Evolutionary conservation across 306 rosid genomes (phyloP).

Genomic region (Leucaena leucocephala): DNA sequence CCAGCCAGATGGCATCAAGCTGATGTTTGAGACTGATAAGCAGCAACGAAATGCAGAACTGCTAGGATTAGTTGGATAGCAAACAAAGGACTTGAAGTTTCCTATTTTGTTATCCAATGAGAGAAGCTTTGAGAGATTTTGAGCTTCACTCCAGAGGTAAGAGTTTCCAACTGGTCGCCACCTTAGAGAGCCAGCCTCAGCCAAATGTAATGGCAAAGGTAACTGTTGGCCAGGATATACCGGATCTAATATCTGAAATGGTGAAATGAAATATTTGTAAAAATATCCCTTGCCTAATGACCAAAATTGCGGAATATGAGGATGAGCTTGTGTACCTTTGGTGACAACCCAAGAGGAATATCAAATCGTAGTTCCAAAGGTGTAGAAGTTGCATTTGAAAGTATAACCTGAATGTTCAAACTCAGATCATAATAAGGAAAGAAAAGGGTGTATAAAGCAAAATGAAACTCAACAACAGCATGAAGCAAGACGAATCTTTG

Average conservation of each 20-base stretch:
- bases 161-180: slow-evolving; percentile 92
- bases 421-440: slow-evolving; percentile 16
- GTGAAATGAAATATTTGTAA: slow-evolving; percentile 24
- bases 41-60: slow-evolving; percentile 92
- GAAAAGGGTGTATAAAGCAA: slow-evolving; percentile 12
- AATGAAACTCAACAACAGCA: slow-evolving; percentile 14
- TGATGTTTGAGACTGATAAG: slow-evolving; percentile 67
- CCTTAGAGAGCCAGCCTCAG: slow-evolving; percentile 89
- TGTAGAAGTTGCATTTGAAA: slow-evolving; percentile 72
- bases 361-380: slow-evolving; percentile 94
- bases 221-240: slow-evolving; percentile 86
- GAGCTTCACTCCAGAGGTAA: slow-evolving; percentile 93
- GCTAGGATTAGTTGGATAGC: slow-evolving; percentile 90
- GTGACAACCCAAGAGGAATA: slow-evolving; percentile 89
- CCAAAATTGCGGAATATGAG: neutral
- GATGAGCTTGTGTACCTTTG: slow-evolving; percentile 61
- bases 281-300: slow-evolving; percentile 6
- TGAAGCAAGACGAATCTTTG: slow-evolving; percentile 28
- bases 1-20: slow-evolving; percentile 57
- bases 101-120: slow-evolving; percentile 69
- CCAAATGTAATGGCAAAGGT: slow-evolving; percentile 93
- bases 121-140: slow-evolving; percentile 77
- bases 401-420: slow-evolving; percentile 71
- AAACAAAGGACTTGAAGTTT: slow-evolving; percentile 76
- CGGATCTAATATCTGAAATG: slow-evolving; percentile 82